phyloP scores from a whole-genome alignment of 176 grass and related monocot genomes.

The Miscanthus lutarioriparius region DNA sequence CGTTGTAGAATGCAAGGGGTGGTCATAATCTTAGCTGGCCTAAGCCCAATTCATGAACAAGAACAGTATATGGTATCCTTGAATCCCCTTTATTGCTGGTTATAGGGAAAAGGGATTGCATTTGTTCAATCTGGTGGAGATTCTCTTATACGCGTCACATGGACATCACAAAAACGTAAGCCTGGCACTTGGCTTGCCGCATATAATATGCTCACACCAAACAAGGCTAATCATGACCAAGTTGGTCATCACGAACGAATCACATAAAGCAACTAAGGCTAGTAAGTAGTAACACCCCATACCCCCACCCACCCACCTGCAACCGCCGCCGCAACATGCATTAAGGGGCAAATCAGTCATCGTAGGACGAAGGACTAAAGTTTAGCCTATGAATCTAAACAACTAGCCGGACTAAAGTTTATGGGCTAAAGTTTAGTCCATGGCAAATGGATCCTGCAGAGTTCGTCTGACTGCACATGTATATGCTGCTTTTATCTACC shows the following conservation, averaged over 20 bases:
- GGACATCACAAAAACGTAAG: slow-evolving; percentile 13
- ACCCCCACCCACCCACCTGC: no score
- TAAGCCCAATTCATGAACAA: slow-evolving; percentile 9
- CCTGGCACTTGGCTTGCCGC: neutral
- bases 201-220: slow-evolving; percentile 2
- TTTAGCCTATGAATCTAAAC: no score
- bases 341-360: no score
- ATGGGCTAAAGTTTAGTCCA: no score
- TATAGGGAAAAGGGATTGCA: neutral
- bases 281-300: neutral
- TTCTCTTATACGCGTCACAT: neutral
- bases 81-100: neutral
- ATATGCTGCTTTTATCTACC: slow-evolving; percentile 22
- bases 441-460: neutral
- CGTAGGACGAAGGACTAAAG: no score
- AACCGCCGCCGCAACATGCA: neutral
- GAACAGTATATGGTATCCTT: neutral
- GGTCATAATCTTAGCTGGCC: slow-evolving; percentile 23
- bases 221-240: slow-evolving; percentile 3
- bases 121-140: neutral
- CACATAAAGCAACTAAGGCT: slow-evolving; percentile 12
- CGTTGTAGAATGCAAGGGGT: slow-evolving; percentile 9
- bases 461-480: neutral
- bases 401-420: no score
- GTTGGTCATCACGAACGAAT: slow-evolving; percentile 9